Conservation (phyloP, 2,329 filamentous ascomycete species). For the Fusarium nisikadoi region DNA sequence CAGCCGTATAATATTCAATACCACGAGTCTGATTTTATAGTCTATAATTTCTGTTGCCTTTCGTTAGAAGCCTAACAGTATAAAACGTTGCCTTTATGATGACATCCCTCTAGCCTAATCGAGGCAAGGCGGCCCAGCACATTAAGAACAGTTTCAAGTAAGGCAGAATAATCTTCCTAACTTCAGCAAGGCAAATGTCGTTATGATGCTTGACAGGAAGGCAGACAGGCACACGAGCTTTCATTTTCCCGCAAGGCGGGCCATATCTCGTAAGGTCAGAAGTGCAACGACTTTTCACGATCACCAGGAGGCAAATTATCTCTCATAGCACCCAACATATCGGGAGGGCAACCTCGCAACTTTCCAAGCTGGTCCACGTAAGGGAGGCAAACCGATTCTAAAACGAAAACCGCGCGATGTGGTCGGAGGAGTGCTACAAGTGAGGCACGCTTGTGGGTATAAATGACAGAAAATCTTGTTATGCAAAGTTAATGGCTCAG, state of each 20-base stretch:
- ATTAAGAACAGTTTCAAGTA: too few species aligned
- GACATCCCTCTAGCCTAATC: not conserved
- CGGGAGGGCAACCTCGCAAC: not conserved
- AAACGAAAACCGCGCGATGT: not conserved
- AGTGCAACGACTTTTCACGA: too few species aligned
- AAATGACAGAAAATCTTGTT: not conserved
- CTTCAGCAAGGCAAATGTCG: too few species aligned
- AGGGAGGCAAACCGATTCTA: not conserved
- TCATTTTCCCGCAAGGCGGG: too few species aligned
- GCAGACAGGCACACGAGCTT: too few species aligned
- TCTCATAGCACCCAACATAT: not conserved
- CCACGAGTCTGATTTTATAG: not conserved
- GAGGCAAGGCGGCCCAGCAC: not conserved
- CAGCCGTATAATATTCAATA: not conserved
- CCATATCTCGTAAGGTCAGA: too few species aligned
- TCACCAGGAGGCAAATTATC: not conserved
- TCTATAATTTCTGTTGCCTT: rapidly evolving
- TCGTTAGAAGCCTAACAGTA: not conserved
- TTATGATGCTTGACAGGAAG: too few species aligned
- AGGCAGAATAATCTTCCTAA: too few species aligned
- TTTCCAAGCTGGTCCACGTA: not conserved
- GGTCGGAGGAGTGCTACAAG: too few species aligned
- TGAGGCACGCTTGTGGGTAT: not conserved
- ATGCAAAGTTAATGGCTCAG: not conserved
- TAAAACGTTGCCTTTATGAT: not conserved